Percentiles rank a stretch among this genome's conserved stretches.
phyloP scores from a whole-genome alignment of 2,329 filamentous ascomycete genomes.

The Trichoderma breve region DNA sequence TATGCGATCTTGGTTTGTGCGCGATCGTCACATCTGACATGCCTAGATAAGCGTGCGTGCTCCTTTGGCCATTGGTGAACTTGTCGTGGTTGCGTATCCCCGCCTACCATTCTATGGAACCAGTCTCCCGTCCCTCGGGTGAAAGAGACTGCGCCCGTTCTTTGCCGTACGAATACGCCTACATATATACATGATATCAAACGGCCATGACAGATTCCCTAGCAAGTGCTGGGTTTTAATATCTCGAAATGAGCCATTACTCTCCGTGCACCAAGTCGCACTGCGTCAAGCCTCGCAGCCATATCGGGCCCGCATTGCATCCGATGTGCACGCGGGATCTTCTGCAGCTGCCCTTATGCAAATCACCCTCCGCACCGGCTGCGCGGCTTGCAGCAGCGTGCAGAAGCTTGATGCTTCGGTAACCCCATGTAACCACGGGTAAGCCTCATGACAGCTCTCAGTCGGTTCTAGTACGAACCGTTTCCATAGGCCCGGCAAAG shows the following conservation, averaged over 20 bases:
- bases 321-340: slow-evolving; percentile 14
- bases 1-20: neutral
- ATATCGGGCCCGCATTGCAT: slow-evolving; percentile 14
- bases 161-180: neutral
- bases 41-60: neutral
- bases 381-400: slow-evolving; percentile 18
- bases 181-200: neutral
- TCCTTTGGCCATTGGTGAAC: neutral
- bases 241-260: neutral
- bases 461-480: neutral
- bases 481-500: neutral
- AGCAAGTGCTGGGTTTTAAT: neutral
- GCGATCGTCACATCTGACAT: slow-evolving; percentile 10
- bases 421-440: slow-evolving; percentile 15
- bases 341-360: slow-evolving; percentile 19
- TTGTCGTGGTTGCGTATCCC: neutral
- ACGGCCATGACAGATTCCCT: neutral
- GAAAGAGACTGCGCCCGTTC: neutral
- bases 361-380: slow-evolving; percentile 12
- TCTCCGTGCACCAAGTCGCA: neutral
- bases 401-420: slow-evolving; percentile 9
- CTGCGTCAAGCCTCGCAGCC: slow-evolving; percentile 10
- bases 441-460: slow-evolving; percentile 14
- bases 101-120: neutral
- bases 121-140: neutral